Evolutionary conservation across 2,329 filamentous ascomycete species (phyloP), one percentile per base, ranked within the genome.

Genomic region (Ophiosphaerella korrae): DNA sequence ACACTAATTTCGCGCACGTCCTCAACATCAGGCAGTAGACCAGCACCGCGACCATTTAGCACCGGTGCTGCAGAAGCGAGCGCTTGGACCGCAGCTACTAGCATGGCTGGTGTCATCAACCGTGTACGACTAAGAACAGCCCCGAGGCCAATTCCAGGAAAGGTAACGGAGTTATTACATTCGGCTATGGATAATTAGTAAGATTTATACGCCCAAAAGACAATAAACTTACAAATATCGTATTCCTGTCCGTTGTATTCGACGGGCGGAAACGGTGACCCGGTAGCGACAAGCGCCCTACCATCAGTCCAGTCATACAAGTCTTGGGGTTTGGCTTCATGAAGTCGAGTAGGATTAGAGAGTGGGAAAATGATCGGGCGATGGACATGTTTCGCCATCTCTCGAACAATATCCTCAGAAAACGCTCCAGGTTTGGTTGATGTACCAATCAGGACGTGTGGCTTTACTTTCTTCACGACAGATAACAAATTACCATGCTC

Each of bases 91-190:
- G 91, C 92, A 0, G 89, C 88, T 0, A 95, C 88, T 11, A 96
- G 84, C 85, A 96, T 92, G 55, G 84, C 83, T 54, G 92, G 86
- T 0, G 88, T 88, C 24, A 96, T 74, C 0, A 86, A 79, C 11
- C 77, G 80, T 2, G 88, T 80, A 12, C 89, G 85, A 23, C 81
- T 86, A 1, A 96, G 82, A 0, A 96, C 83, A 7, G 84, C 84
- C 9, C 90, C 92, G 1, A 96, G 85, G 0, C 90, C 91, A 51
- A 96, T 93, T 0, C 90, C 90, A 0, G 91, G 91, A 72, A 95
- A 96, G 13, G 88, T 88, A 31, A 89, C 89, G 1, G 86, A 88
- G 75, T 96, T 96, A 76, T 96, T 96, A 76, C 92, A 96, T 73
- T 96, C 91, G 21, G 90, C 90, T 66, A n/a, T 82, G 9, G 18